Evolutionary conservation across 2,329 filamentous ascomycete species (phyloP).

Genomic region (Aspergillus sp.): DNA sequence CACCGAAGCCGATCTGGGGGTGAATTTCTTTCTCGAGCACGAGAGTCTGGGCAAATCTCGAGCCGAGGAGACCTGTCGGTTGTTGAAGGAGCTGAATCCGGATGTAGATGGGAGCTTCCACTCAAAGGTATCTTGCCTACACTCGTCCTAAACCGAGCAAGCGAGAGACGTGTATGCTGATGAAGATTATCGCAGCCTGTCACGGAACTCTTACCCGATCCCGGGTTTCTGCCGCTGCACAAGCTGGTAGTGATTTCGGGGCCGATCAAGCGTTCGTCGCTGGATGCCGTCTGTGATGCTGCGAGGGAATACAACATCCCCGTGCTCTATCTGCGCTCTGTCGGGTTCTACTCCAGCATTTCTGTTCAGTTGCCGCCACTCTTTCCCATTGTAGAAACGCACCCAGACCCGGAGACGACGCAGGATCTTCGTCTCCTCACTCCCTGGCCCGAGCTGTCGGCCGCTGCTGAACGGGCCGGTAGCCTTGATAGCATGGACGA

Average conservation of each 20-base stretch:
- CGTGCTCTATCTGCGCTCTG: constrained; percentile 79
- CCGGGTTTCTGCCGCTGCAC: constrained; percentile 47
- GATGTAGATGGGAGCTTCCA: constrained; percentile 78
- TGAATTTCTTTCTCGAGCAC: constrained; percentile 95
- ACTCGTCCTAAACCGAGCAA: neutral
- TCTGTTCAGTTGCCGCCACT: constrained; percentile 73
- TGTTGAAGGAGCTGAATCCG: constrained; percentile 85
- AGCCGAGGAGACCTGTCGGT: constrained; percentile 72
- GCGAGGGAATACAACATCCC: constrained; percentile 64
- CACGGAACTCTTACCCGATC: constrained; percentile 36
- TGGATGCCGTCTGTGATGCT: constrained; percentile 52
- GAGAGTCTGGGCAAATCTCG: constrained; percentile 72
- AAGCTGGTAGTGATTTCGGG: constrained; percentile 63
- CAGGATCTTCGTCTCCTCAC: constrained; percentile 79
- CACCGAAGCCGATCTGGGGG: constrained; percentile 78
- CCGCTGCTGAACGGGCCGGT: constrained; percentile 64
- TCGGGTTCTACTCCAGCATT: constrained; percentile 89
- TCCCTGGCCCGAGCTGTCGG: constrained; percentile 79
- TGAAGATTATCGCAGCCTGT: constrained; percentile 29
- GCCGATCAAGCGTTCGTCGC: constrained; percentile 55
- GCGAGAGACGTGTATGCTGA: neutral
- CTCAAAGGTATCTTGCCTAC: constrained; percentile 48
- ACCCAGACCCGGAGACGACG: constrained; percentile 82
- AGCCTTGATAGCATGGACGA: constrained; percentile 69
- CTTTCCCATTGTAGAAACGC: constrained; percentile 92